Base-by-base conservation (phyloP, 225 moss, liverwort and hornwort species). In the Physcomitrium patens region DNA sequence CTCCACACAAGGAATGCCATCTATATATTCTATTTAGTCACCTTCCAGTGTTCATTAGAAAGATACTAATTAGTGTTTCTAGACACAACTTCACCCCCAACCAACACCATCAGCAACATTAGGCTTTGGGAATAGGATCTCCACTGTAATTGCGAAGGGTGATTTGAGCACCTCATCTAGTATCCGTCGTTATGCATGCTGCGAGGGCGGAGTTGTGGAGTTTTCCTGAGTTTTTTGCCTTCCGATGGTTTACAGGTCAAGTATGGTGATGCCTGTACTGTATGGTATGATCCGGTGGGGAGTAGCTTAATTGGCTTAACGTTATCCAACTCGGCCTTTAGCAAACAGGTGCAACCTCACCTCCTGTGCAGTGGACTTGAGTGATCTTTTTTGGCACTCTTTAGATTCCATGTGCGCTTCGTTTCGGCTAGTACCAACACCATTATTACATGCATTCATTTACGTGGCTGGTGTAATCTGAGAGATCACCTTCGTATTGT, bases 241-340 rank as follows among this genome's bases (percentile, higher is more conserved):
- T 66, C 37, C 48, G 63, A 45, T 67, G 66, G n/a, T 67, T 37
- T 79, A 60, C 76, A 90, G 90, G 65, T 70, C 45, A 83, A 90
- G 65, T 67, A 90, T 63, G 86, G 84, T 41, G 81, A 85, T 20
- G 61, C 76, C 0, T 90, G 80, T 76, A 80, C 60, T 23, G 63
- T 91, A 41, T 97, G 89, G 87, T 90, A 91, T 72, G 91, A 93
- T 77, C 65, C 77, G 7, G 67, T 83, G 46, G 93, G 94, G 60
- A 90, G 94, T 78, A 86, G 82, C 78, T 76, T 89, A n/a, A 44
- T 97, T 59, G 91, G 94, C 22, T 53, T 97, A 24, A 90, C 84
- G 2, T 55, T 93, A 70, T 79, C 86, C 22, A 74, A 67, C 55
- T 49, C 75, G 60, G 55, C 74, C 16, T 75, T 78, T 77, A 70